phyloP scores from a whole-genome alignment of 176 grass and related monocot species.

The Musa troglodytarum region DNA sequence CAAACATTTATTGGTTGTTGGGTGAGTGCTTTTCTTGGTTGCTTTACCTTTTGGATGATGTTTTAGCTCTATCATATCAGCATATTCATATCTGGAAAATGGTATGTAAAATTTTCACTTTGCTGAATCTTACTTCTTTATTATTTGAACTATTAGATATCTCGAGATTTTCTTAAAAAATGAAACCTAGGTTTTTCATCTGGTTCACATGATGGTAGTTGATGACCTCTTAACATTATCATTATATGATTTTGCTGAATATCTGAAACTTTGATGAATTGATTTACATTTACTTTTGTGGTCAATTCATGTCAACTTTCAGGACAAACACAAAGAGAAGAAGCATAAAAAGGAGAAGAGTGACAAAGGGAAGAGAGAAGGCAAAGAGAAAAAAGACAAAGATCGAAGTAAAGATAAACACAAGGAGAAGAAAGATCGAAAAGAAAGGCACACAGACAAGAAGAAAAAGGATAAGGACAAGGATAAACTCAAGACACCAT shows the following conservation, averaged over 20 bases:
- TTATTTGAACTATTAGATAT: neutral
- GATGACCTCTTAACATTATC: neutral
- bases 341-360: slow-evolving; percentile 45
- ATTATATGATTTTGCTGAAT: slow-evolving; percentile 7
- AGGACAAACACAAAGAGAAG: slow-evolving; percentile 75
- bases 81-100: neutral
- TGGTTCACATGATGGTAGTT: neutral
- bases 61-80: neutral
- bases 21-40: neutral
- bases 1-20: neutral
- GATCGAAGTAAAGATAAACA: slow-evolving; percentile 19
- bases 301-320: slow-evolving; percentile 15
- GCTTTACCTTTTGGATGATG: neutral
- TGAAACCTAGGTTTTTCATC: slow-evolving; percentile 11
- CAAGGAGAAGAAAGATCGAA: slow-evolving; percentile 20
- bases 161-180: neutral
- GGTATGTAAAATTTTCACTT: neutral
- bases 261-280: slow-evolving; percentile 5
- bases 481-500: slow-evolving; percentile 52
- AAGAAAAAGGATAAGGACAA: slow-evolving; percentile 36
- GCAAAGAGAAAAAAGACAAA: slow-evolving; percentile 21
- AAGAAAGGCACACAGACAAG: slow-evolving; percentile 17
- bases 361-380: slow-evolving; percentile 18
- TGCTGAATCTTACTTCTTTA: neutral
- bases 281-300: neutral